Evolutionary conservation across 2,329 filamentous ascomycete species (phyloP).

Genomic region (Allantophomopsis lycopodina): DNA sequence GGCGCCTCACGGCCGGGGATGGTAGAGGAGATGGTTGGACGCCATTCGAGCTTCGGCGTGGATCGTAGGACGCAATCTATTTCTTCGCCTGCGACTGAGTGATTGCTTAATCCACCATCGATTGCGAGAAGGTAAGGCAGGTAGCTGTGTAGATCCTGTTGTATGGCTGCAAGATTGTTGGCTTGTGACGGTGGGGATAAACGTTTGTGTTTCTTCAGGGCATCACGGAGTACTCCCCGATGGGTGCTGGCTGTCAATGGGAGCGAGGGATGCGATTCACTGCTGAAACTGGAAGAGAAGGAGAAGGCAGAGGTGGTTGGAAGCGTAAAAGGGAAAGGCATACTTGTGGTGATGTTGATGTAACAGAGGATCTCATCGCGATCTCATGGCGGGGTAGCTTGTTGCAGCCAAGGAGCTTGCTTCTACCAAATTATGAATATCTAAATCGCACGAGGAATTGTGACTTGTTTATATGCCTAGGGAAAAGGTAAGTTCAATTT

Average conservation of each 20-base stretch:
- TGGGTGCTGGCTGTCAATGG: constrained; percentile 71
- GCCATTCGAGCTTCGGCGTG: constrained; percentile 64
- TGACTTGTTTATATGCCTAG: no score
- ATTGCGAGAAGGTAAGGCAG: constrained; percentile 73
- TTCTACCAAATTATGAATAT: no score
- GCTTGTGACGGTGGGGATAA: constrained; percentile 59
- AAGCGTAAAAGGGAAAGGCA: constrained; percentile 83
- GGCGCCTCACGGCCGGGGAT: constrained; percentile 50
- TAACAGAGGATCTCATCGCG: no score
- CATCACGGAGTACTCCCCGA: constrained; percentile 69
- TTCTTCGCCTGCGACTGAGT: constrained; percentile 39
- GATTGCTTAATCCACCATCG: constrained; percentile 53
- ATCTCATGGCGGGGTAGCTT: no score
- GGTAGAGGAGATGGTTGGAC: constrained; percentile 60
- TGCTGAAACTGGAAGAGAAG: constrained; percentile 64
- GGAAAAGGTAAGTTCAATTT: no score
- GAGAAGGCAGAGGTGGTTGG: constrained; percentile 83
- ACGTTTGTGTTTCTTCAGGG: constrained; percentile 80
- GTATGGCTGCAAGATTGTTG: constrained; percentile 55
- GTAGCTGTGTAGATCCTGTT: constrained; percentile 60
- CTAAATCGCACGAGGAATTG: no score
- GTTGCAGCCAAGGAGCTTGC: no score
- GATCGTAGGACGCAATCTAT: constrained; percentile 52
- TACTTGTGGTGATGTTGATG: constrained; percentile 23
- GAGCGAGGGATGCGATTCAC: constrained; percentile 77